Percentiles rank a stretch among this genome's conserved stretches.
phyloP scores from a whole-genome alignment of 2,329 filamentous ascomycete genomes.

The Scytalidium lignicola region DNA sequence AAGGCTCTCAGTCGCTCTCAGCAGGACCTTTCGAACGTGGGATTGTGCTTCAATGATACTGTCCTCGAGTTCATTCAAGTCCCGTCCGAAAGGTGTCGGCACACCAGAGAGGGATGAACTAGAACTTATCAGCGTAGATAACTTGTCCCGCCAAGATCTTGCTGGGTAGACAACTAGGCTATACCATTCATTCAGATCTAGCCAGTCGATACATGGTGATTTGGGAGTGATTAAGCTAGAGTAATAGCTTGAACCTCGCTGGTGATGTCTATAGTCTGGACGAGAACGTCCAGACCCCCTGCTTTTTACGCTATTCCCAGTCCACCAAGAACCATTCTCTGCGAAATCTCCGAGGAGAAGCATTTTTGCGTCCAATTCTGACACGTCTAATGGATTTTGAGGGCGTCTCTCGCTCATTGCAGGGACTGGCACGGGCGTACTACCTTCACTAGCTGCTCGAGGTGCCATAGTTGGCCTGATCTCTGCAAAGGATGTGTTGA shows the following conservation, averaged over 20 bases:
- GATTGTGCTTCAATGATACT: slow-evolving; percentile 57
- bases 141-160: slow-evolving; percentile 56
- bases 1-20: slow-evolving; percentile 74
- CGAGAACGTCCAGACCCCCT: slow-evolving; percentile 30
- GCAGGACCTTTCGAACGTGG: slow-evolving; percentile 62
- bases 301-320: slow-evolving; percentile 46
- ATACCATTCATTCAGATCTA: slow-evolving; percentile 69
- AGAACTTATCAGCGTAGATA: slow-evolving; percentile 46
- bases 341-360: slow-evolving; percentile 69
- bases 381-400: slow-evolving; percentile 31
- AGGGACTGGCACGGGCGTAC: slow-evolving; percentile 12
- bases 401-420: slow-evolving; percentile 29
- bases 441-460: slow-evolving; percentile 23
- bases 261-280: slow-evolving; percentile 22
- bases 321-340: slow-evolving; percentile 82
- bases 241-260: slow-evolving; percentile 10
- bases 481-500: slow-evolving; percentile 73
- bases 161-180: slow-evolving; percentile 62
- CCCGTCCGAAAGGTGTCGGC: slow-evolving; percentile 13
- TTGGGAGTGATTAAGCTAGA: slow-evolving; percentile 45
- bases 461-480: slow-evolving; percentile 34
- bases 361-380: slow-evolving; percentile 69
- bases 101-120: slow-evolving; percentile 13
- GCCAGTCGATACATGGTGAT: slow-evolving; percentile 72
- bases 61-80: slow-evolving; percentile 41